phyloP scores from a whole-genome alignment of 768 basidiomycete species.

The Calocybe indica region DNA sequence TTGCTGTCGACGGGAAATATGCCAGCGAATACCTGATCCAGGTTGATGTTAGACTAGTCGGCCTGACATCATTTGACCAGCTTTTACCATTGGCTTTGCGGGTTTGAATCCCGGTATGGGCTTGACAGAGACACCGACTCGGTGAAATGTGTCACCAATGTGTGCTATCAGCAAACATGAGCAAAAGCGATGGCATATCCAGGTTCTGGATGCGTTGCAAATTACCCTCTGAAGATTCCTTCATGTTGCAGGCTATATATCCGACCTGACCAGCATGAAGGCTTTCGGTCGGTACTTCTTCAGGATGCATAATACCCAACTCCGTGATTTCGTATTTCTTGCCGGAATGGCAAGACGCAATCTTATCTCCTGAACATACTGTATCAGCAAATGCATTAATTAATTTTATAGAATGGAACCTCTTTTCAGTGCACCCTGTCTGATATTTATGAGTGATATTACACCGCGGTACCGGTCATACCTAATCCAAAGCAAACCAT shows the following conservation, averaged over 20 bases:
- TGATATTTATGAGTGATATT: conserved; percentile 82
- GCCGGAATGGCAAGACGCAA: conserved; percentile 76
- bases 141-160: conserved; percentile 91
- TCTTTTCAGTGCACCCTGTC: conserved; percentile 76
- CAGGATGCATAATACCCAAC: conserved; percentile 85
- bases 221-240: conserved; percentile 87
- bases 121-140: conserved; percentile 64
- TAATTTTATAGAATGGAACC: conserved; percentile 35
- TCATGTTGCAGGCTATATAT: conserved; percentile 95
- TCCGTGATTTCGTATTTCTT: conserved; percentile 89
- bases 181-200: background rate
- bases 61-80: background rate
- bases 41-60: conserved; percentile 1
- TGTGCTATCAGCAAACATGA: conserved; percentile 47
- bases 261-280: conserved; percentile 81
- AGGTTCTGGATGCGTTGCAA: background rate
- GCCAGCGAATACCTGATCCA: conserved; percentile 80
- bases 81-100: conserved; percentile 83
- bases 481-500: conserved; percentile 31
- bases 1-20: conserved; percentile 88
- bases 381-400: background rate
- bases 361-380: conserved; percentile 69
- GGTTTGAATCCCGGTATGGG: conserved; percentile 90
- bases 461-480: conserved; percentile 97
- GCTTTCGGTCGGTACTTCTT: conserved; percentile 68